Base-by-base conservation (phyloP, 352 stramenopile genomes). In the Globisporangium heterothallicum region DNA sequence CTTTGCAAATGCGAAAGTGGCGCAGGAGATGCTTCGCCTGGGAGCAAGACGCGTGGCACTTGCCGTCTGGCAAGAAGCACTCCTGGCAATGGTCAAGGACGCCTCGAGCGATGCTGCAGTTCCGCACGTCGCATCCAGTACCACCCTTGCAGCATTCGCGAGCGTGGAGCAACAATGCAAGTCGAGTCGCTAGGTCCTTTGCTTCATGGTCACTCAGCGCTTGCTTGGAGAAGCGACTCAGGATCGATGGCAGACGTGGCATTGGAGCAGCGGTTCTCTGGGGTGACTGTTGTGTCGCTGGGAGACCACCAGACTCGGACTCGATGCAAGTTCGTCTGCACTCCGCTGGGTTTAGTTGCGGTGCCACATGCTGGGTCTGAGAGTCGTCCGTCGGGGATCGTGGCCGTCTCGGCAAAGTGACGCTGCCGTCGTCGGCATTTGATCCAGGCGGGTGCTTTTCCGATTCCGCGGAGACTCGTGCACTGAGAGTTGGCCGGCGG, bases 71-170 rank as follows among this genome's bases (percentile, higher is more conserved):
- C 29, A 70, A 53, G 38, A 76, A 76, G 42, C 66, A 79, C 58
- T 79, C 70, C 38, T 79, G 70, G 60, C 70, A 79, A 48, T 79
- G 70, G 49, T 79, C 70, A 22, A 79, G 64, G 46, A 79, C 66
- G 51, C 70, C 70, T 21, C 70, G 66, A n/a, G 70, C 70, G 25
- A 79, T 68, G 41, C 57, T 54, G 49, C 70, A 79, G 58, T 74
- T 76, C 14, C 44, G 45, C 5, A 79, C 53, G 21, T 48, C 50
- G 42, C 70, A 79, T 4, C 51, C 42, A 7, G 4, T 21, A n/a
- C 55, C 36, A 27, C 42, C 49, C 7, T 36, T 66, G 52, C 61
- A 76, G 66, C 70, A 79, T 46, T 79, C 70, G 38, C 66, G 70
- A 19, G 70, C 66, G 42, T 79, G 70, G 36, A 79, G 63, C 14